Base-by-base conservation (phyloP, 2,329 filamentous ascomycete genomes). In the Colletotrichum nymphaeae region DNA sequence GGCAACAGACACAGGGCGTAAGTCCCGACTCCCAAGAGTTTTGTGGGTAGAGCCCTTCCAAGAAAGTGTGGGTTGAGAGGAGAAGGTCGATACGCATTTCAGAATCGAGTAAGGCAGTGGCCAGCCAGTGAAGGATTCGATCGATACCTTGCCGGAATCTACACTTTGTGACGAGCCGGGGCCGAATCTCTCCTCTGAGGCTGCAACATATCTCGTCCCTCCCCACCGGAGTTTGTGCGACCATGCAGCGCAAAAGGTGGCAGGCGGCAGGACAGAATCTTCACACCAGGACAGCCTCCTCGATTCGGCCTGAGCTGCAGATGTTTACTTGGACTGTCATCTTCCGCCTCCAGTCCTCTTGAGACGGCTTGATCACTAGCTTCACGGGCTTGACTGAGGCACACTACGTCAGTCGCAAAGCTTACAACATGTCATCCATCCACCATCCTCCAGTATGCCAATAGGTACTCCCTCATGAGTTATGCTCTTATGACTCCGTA, bases 341-440 rank as follows among this genome's bases (percentile, higher is more conserved):
- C 32, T 5, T 35, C 11, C 32, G 32, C 32, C 11, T 35, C 32
- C 32, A 35, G 22, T 37, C 5, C 24, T 6, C 4, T 9, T 1
- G 8, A 56, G 24, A 32, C 49, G n/a, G 11, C 26, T 2, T 11
- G 28, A 11, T 22, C 46, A 32, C 42, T 49, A 49, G 19, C 24
- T 16, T 42, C 63, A 42, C 35, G 30, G 14, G 14, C 52, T 19
- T 55, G 30, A 55, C 52, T 72, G 28, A 67, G 46, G 55, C 65
- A 22, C 26, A 52, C 49, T 37, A 63, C 64, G 58, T 72, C 64
- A 68, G 57, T 32, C n/a, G 26, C 16, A 60, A 72, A 57, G 65
- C 28, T 63, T 56, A 62, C 22, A 66, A 26, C 11, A 32, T 53
- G 28, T 28, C 32, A 46, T 46, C 32, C 58, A n/a, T n/a, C 57